Percentiles rank a stretch among this genome's conserved stretches.
Evolutionary conservation across 2,329 filamentous ascomycete genomes (phyloP).

Genomic region (Metarhizium guizhouense): DNA sequence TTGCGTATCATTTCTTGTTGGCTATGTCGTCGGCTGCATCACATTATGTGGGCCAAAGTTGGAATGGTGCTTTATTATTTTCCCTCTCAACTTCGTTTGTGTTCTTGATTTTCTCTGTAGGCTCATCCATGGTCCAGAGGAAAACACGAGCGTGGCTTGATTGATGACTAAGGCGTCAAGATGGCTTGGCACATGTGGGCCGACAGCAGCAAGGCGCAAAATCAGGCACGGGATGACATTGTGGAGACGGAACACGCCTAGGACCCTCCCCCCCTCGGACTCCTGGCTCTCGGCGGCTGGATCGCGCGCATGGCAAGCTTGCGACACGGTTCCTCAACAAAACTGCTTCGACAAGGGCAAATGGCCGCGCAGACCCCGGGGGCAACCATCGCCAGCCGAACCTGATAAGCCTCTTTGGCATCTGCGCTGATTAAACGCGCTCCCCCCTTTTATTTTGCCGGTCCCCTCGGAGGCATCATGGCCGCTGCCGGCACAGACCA

Average conservation of each 20-base stretch:
- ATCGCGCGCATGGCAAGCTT: slow-evolving; percentile 6
- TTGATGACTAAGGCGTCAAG: not conserved
- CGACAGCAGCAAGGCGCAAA: not conserved
- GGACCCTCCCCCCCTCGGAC: not conserved
- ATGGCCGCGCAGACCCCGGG: slow-evolving; percentile 9
- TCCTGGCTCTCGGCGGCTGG: not conserved
- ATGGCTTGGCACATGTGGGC: not conserved
- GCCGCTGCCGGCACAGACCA: slow-evolving; percentile 17
- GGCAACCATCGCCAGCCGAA: not conserved
- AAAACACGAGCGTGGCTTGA: not conserved
- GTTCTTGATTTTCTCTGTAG: too few relatives aligned
- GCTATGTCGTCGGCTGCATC: too few relatives aligned
- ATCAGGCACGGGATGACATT: not conserved
- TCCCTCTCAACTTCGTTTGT: too few relatives aligned
- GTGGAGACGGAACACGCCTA: slow-evolving; percentile 1
- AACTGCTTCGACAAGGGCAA: slow-evolving; percentile 2
- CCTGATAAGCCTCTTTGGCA: not conserved
- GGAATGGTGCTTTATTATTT: too few relatives aligned
- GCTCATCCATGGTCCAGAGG: too few relatives aligned
- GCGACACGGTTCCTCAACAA: slow-evolving; percentile 1
- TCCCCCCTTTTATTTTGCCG: not conserved
- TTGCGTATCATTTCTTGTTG: too few relatives aligned
- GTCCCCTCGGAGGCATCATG: slow-evolving; percentile 10
- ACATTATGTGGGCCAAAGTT: too few relatives aligned
- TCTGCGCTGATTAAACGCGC: not conserved